A percentile compares a stretch with the other conserved stretches of the same genome.
Conservation (phyloP, 2,329 filamentous ascomycete genomes). For the Phoma sp. region DNA sequence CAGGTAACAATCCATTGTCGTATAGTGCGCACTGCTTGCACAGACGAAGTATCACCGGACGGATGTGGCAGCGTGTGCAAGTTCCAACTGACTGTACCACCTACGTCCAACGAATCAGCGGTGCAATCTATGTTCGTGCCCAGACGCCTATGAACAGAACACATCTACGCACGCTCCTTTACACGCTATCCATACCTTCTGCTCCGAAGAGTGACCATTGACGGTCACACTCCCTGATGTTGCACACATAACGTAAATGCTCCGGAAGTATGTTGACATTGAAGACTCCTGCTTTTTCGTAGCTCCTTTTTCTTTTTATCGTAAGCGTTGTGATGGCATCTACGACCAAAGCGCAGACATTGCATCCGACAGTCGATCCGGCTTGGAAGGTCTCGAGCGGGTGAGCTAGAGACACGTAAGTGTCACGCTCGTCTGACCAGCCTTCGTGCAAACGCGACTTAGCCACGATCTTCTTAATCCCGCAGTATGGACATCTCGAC, state of each 20-base stretch:
- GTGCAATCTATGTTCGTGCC: not conserved
- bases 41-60: not conserved
- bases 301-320: too few species aligned
- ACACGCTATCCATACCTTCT: not conserved
- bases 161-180: too few species aligned
- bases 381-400: not conserved
- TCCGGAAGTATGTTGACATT: too few species aligned
- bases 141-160: too few species aligned
- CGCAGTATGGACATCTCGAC: not conserved
- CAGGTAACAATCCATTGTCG: not conserved
- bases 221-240: too few species aligned
- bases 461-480: not conserved
- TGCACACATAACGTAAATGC: too few species aligned
- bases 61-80: not conserved
- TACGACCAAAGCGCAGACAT: not conserved
- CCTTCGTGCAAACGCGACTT: not conserved
- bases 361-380: not conserved
- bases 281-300: too few species aligned
- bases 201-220: not conserved
- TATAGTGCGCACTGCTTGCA: not conserved
- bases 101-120: not conserved
- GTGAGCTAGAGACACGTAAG: too few species aligned
- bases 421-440: not conserved
- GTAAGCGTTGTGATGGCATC: not conserved
- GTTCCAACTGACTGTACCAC: not conserved